Percentiles rank a stretch among this genome's conserved stretches.
Conservation (phyloP, 2,329 filamentous ascomycete genomes). For the Fusarium praegraminearum region DNA sequence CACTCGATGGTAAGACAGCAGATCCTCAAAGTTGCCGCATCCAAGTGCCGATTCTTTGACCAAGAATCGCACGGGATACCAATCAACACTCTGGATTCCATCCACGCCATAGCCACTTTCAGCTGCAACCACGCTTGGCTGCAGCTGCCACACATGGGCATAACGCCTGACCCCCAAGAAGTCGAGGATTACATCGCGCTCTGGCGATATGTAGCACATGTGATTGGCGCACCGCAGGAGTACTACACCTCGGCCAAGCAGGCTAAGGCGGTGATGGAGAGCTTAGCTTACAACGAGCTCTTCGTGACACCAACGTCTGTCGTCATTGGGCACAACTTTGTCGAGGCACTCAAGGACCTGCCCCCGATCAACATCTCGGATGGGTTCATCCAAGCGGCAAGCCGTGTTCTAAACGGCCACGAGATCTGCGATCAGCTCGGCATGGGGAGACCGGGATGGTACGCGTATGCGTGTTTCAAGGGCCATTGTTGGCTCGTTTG, state of each 20-base stretch:
- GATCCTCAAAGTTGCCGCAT: constrained; percentile 67
- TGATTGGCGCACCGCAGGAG: constrained; percentile 48
- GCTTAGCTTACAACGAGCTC: constrained; percentile 51
- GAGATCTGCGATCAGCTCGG: constrained; percentile 53
- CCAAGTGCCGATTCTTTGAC: constrained; percentile 67
- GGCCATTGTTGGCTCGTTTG: constrained; percentile 51
- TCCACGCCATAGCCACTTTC: constrained; percentile 73
- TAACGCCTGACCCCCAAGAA: constrained; percentile 68
- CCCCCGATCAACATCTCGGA: constrained; percentile 53
- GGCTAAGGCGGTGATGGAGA: constrained; percentile 52
- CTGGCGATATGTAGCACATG: constrained; percentile 54
- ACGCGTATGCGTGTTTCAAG: constrained; percentile 48
- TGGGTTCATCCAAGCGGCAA: constrained; percentile 40
- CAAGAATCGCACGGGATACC: constrained; percentile 69
- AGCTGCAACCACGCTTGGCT: constrained; percentile 72
- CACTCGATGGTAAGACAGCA: constrained; percentile 73
- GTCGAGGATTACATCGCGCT: constrained; percentile 73
- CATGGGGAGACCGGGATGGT: constrained; percentile 49
- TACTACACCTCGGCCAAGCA: constrained; percentile 42
- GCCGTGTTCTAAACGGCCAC: constrained; percentile 55
- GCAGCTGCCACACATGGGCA: constrained; percentile 72
- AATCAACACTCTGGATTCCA: constrained; percentile 73
- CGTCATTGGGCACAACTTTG: constrained; percentile 54
- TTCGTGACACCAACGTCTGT: constrained; percentile 51
- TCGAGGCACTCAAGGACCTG: constrained; percentile 53